Conservation (phyloP, 345 rosid species). For the Camelina neglecta region DNA sequence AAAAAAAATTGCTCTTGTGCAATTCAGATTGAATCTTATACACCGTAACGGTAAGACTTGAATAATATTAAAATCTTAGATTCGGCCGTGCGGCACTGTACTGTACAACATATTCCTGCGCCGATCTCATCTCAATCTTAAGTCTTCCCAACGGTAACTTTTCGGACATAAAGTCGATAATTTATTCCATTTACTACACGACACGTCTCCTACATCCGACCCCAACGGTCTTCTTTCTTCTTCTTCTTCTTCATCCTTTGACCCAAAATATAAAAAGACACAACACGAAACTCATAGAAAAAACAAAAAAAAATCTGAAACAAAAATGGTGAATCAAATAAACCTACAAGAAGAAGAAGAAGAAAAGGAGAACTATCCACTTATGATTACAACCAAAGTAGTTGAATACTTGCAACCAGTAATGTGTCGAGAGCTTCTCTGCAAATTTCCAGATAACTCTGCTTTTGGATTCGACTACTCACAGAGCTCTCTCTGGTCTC, state of each 20-base stretch:
- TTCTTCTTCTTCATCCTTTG: neutral
- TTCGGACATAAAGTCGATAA: neutral
- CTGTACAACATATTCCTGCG: conserved; percentile 9
- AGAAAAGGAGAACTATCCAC: conserved; percentile 46
- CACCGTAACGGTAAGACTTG: conserved; percentile 16
- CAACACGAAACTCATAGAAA: neutral
- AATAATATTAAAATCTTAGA: conserved; percentile 10
- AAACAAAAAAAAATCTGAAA: neutral
- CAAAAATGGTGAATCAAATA: conserved; percentile 25
- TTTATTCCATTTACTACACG: neutral
- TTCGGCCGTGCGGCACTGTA: conserved; percentile 31
- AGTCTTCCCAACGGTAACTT: conserved; percentile 41
- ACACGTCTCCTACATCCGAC: conserved; percentile 20
- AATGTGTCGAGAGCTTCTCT: conserved; percentile 76
- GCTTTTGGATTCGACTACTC: conserved; percentile 73
- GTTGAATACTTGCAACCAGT: conserved; percentile 75
- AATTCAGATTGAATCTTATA: neutral
- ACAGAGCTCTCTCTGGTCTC: conserved; percentile 95
- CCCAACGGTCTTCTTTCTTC: conserved; percentile 45
- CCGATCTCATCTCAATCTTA: conserved; percentile 15
- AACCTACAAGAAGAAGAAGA: conserved; percentile 30
- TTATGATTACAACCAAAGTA: conserved; percentile 56
- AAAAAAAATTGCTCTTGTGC: neutral
- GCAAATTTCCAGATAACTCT: conserved; percentile 82
- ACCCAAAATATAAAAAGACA: conserved; percentile 19